Percentiles rank a stretch among this genome's conserved stretches.
phyloP scores from a whole-genome alignment of 2,329 filamentous ascomycete genomes.

The Fusarium sp. region DNA sequence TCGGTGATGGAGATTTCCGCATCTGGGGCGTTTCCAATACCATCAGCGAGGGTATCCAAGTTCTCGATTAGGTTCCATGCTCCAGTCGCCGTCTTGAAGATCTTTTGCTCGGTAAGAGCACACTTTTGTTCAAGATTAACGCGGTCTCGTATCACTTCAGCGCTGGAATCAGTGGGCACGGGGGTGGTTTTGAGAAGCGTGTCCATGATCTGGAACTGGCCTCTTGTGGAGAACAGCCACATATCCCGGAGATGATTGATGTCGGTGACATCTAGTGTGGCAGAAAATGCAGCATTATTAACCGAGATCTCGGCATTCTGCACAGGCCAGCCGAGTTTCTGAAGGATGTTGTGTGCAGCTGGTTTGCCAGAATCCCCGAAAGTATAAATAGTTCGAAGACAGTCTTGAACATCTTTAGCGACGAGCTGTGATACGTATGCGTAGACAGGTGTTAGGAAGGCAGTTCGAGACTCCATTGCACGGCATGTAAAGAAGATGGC shows the following conservation, averaged over 20 bases:
- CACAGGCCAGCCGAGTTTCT: neutral
- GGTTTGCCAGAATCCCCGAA: neutral
- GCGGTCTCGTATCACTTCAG: neutral
- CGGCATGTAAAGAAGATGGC: slow-evolving; percentile 3
- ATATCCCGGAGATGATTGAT: neutral
- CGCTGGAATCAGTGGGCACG: neutral
- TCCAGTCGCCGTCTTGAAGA: neutral
- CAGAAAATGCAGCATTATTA: slow-evolving; percentile 3
- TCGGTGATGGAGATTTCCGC: neutral
- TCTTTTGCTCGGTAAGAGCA: neutral
- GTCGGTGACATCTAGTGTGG: neutral
- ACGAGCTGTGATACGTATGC: neutral
- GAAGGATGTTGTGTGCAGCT: neutral
- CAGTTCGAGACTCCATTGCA: slow-evolving; percentile 1
- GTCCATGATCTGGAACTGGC: neutral
- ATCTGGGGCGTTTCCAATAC: neutral
- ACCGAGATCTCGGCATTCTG: slow-evolving; percentile 3
- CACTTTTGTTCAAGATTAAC: neutral
- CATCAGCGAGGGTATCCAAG: neutral
- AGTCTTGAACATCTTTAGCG: neutral
- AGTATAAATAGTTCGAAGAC: slow-evolving; percentile 2
- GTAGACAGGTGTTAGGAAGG: neutral
- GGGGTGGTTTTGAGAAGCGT: neutral
- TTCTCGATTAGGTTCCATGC: neutral
- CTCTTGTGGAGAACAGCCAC: slow-evolving; percentile 1